A percentile compares a stretch with the other conserved stretches of the same genome.
Conservation (phyloP, 352 stramenopile species). For the Pythium plurisporium region DNA sequence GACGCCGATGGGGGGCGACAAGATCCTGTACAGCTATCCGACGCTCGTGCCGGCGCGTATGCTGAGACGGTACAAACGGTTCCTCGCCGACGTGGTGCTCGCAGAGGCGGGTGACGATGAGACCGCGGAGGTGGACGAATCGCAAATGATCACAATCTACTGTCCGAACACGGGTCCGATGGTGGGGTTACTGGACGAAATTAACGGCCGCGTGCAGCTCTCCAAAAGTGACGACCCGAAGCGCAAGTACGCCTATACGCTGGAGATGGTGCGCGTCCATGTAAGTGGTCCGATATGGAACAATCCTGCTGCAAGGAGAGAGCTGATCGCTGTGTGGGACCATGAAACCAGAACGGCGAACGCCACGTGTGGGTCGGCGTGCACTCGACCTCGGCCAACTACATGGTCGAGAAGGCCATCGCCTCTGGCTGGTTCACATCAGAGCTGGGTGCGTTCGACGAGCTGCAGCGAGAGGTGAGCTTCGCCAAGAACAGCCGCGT, state of each 20-base stretch:
- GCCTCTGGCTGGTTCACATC: constrained; percentile 46
- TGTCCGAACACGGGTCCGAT: constrained; percentile 83
- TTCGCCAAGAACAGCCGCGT: constrained; percentile 81
- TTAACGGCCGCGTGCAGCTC: constrained; percentile 61
- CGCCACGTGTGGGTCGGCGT: constrained; percentile 70
- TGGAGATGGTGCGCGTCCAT: constrained; percentile 81
- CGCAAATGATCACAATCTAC: constrained; percentile 64
- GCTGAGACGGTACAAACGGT: constrained; percentile 78
- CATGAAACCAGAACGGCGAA: constrained; percentile 49
- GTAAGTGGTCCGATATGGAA: constrained; percentile 29
- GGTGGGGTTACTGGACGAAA: constrained; percentile 67
- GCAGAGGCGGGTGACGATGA: constrained; percentile 15
- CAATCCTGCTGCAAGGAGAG: not conserved
- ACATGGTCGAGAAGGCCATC: constrained; percentile 73
- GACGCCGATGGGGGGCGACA: not conserved
- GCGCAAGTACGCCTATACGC: constrained; percentile 80
- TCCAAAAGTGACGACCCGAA: constrained; percentile 73
- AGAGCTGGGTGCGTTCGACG: constrained; percentile 51
- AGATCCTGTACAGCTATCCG: constrained; percentile 49
- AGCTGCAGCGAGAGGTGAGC: constrained; percentile 65
- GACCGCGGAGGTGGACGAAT: constrained; percentile 8
- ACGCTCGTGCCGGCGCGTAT: constrained; percentile 50
- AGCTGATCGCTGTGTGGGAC: not conserved
- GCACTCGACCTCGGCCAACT: constrained; percentile 71
- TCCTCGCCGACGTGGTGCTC: constrained; percentile 76